Percentiles rank a stretch among this genome's conserved stretches.
Evolutionary conservation across 164 flowering plant genomes (phyloP).

Genomic region (Santalum album): DNA sequence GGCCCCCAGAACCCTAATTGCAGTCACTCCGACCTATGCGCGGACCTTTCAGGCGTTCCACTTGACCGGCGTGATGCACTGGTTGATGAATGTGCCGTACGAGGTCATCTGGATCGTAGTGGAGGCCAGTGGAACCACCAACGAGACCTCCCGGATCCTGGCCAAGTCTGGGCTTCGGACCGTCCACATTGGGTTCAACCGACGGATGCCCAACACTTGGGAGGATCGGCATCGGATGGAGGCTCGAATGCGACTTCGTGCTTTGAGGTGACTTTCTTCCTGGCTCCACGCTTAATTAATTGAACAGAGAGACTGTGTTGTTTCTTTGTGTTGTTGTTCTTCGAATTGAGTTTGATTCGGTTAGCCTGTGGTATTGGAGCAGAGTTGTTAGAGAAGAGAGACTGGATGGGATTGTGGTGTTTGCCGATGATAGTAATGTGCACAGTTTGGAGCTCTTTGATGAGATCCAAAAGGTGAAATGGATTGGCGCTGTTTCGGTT

Average conservation of each 20-base stretch:
- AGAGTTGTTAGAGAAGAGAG: conserved; percentile 69
- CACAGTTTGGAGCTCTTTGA: conserved; percentile 90
- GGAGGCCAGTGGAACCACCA: conserved; percentile 81
- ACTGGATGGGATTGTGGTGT: conserved; percentile 87
- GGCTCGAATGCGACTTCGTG: conserved; percentile 69
- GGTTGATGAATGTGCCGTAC: conserved; percentile 79
- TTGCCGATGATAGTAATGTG: conserved; percentile 94
- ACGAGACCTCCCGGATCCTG: conserved; percentile 62
- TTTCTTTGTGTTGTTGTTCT: neutral
- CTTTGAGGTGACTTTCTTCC: conserved; percentile 68
- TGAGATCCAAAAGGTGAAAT: conserved; percentile 79
- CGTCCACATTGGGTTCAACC: conserved; percentile 57
- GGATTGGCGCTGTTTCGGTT: conserved; percentile 88
- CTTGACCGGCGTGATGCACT: conserved; percentile 82
- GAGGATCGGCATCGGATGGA: conserved; percentile 62
- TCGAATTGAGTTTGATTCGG: conserved; percentile 13
- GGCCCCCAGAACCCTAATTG: conserved; percentile 59
- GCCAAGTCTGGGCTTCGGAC: conserved; percentile 43
- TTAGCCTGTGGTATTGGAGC: no score
- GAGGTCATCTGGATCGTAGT: conserved; percentile 83
- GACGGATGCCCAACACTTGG: conserved; percentile 66
- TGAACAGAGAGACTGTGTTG: no score
- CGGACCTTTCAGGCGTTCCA: conserved; percentile 90
- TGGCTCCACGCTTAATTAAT: no score
- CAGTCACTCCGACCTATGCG: conserved; percentile 82